Conservation (phyloP, 1,139 yeast species). For the Saccharomycopsis hybrid region DNA sequence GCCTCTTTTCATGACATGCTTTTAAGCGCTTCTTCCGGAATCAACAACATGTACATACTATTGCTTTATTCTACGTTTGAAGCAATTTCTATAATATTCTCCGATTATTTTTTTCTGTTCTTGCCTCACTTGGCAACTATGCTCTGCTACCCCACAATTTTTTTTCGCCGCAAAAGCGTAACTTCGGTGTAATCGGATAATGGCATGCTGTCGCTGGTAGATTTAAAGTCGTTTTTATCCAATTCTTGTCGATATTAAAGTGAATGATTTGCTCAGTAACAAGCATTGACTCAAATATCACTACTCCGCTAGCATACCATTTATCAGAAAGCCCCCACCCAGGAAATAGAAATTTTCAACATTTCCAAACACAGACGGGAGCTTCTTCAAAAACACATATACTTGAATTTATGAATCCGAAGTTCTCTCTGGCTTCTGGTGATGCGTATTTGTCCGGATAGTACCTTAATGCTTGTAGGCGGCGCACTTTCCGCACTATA, state of each 20-base stretch:
- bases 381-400: constrained; percentile 8
- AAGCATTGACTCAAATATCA: not conserved
- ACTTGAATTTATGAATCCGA: constrained; percentile 7
- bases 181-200: not conserved
- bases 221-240: not conserved
- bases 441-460: constrained; percentile 75
- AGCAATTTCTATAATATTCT: not conserved
- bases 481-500: constrained; percentile 85
- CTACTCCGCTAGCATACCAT: not conserved
- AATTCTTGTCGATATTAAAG: not conserved
- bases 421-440: constrained; percentile 11
- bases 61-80: not conserved
- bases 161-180: too few relatives aligned
- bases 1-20: too few relatives aligned
- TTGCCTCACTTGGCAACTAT: not conserved
- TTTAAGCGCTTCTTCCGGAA: too few relatives aligned
- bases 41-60: too few relatives aligned
- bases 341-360: too few relatives aligned
- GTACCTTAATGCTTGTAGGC: constrained; percentile 80
- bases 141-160: not conserved
- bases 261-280: not conserved
- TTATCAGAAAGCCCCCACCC: not conserved
- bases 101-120: not conserved
- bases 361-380: too few relatives aligned
- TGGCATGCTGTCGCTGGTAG: not conserved